Base-by-base conservation (phyloP, 202 grass and related monocot genomes). In the Panicum virgatum region DNA sequence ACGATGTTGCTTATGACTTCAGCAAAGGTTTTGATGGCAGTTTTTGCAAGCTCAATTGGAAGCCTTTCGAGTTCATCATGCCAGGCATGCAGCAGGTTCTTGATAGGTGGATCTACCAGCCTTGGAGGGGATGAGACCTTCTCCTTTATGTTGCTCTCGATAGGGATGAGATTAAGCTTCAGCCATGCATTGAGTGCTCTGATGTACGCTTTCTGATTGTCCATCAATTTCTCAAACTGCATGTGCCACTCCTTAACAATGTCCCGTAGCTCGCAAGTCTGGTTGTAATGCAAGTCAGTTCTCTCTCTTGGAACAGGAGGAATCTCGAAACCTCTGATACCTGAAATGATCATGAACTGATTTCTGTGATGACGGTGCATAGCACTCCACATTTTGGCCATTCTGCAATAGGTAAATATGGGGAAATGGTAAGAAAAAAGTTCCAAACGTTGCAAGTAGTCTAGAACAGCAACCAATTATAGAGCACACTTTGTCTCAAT, bases 71-170 rank as follows among this genome's bases (percentile, higher is more conserved):
- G 84, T 32, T 82, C 88, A 62, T 91, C 90, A 16, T 92, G 91
- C 94, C 94, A 97, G 37, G 88, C 81, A 69, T 88, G 66, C 66
- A 98, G 86, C 56, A 98, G 86, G 76, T 89, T 62, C 74, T 98
- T 92, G 65, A 98, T 94, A 27, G 88, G 92, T 50, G 92, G 88
- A 68, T 91, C 84, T 47, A 76, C 42, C 36, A 73, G 86, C 38
- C 92, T 89, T 79, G 88, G 86, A 80, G 96, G 96, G 38, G 95
- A 98, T 9, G 90, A 91, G n/a, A 98, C 95, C 77, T 93, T 91
- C 50, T 98, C 95, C 72, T 94, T 98, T 80, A 93, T 80, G 73
- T 83, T 94, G 82, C 90, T 94, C 76, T 94, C 95, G 6, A 98
- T 98, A 8, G 95, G 92, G 67, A 98, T 88, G 60, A 98, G 69